Evolutionary conservation across 441 rosid genomes (phyloP).

Genomic region (Erodium moschatum): DNA sequence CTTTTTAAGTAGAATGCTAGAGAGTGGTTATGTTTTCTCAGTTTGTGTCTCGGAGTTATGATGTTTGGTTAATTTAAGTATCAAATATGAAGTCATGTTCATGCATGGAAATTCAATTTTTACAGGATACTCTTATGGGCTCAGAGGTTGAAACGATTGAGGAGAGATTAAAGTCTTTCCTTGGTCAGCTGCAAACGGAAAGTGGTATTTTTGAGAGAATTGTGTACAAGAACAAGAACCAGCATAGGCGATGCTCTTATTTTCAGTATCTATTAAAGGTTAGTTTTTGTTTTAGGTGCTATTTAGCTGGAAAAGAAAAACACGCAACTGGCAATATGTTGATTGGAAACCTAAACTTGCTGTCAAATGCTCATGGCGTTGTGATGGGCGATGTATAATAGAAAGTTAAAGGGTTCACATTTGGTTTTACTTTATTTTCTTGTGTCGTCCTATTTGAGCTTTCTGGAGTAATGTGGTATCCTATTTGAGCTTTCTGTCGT

Average conservation of each 20-base stretch:
- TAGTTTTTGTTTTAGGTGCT: conserved; percentile 5
- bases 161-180: conserved; percentile 48
- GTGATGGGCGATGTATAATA: background rate
- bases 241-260: conserved; percentile 76
- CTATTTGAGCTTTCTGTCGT: too few relatives aligned
- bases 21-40: too few relatives aligned
- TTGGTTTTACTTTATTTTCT: too few relatives aligned
- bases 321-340: background rate
- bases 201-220: conserved; percentile 60
- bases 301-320: background rate
- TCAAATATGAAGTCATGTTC: too few relatives aligned
- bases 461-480: too few relatives aligned
- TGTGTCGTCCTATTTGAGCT: too few relatives aligned
- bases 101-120: background rate
- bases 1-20: too few relatives aligned
- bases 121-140: conserved; percentile 27
- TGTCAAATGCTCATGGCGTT: background rate
- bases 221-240: conserved; percentile 84
- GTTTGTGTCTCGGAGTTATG: too few relatives aligned
- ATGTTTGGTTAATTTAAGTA: too few relatives aligned
- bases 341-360: too few relatives aligned
- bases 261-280: conserved; percentile 82
- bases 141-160: conserved; percentile 33
- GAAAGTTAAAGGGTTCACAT: background rate
- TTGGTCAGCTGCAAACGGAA: conserved; percentile 48